Percentiles rank a stretch among this genome's conserved stretches.
Evolutionary conservation across 2,329 filamentous ascomycete genomes (phyloP).

Genomic region (Phyllosticta citrichinensis): DNA sequence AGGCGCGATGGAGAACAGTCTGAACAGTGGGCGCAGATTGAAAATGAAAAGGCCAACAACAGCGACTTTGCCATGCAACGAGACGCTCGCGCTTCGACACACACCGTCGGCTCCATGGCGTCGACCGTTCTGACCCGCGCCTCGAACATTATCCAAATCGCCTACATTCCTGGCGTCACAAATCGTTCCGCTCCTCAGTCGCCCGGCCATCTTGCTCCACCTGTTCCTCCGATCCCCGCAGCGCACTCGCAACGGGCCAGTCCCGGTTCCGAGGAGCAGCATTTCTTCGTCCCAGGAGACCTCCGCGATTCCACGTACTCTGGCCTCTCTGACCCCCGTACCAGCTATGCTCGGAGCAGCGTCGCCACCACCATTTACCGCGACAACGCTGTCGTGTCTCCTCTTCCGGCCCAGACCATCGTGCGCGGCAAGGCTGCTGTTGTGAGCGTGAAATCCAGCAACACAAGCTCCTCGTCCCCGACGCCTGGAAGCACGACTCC

Average conservation of each 20-base stretch:
- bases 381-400: conserved; percentile 76
- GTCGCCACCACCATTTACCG: conserved; percentile 92
- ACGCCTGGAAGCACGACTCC: conserved; percentile 45
- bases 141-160: conserved; percentile 98
- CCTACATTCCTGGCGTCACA: conserved; percentile 94
- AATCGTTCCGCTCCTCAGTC: conserved; percentile 83
- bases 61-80: conserved; percentile 45
- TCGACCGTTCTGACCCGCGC: conserved; percentile 91
- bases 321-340: conserved; percentile 50
- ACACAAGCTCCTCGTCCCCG: conserved; percentile 43
- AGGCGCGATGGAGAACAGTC: conserved; percentile 50
- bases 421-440: conserved; percentile 83
- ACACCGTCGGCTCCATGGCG: conserved; percentile 84
- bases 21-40: conserved; percentile 47
- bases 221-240: conserved; percentile 81
- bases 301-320: conserved; percentile 88
- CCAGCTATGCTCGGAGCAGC: conserved; percentile 42
- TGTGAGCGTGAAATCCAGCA: conserved; percentile 75
- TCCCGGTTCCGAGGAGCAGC: conserved; percentile 61
- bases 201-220: conserved; percentile 71
- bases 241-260: conserved; percentile 44
- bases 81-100: conserved; percentile 63
- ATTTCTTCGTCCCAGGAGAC: conserved; percentile 88
- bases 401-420: conserved; percentile 70
- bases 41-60: conserved; percentile 47